Evolutionary conservation across 495 filamentous ascomycete genomes (phyloP).

Genomic region (Penicillium coffeae): DNA sequence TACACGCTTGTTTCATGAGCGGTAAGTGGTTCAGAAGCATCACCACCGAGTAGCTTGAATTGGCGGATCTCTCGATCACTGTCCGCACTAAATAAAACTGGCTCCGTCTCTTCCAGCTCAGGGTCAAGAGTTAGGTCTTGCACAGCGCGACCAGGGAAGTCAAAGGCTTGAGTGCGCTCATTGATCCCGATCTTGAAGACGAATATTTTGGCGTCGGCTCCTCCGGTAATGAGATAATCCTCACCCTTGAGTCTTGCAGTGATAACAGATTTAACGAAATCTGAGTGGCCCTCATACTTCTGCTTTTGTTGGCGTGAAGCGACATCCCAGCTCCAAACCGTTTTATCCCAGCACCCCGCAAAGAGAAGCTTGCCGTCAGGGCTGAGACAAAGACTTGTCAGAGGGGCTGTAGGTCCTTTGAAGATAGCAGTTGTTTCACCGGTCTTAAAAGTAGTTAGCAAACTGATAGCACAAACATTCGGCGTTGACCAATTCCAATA

Average conservation of each 20-base stretch:
- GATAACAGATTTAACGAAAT: conserved; percentile 80
- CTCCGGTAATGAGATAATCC: conserved; percentile 75
- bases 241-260: conserved; percentile 51
- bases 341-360: conserved; percentile 91
- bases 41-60: conserved; percentile 42
- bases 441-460: conserved; percentile 31
- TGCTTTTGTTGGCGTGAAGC: conserved; percentile 45
- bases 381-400: conserved; percentile 73
- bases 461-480: not conserved
- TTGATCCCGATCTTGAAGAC: conserved; percentile 73
- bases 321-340: conserved; percentile 77
- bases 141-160: conserved; percentile 74
- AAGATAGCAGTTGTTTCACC: conserved; percentile 52
- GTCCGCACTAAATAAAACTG: conserved; percentile 69
- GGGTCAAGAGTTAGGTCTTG: conserved; percentile 74
- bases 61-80: conserved; percentile 81
- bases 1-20: conserved; percentile 91
- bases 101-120: conserved; percentile 31
- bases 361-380: conserved; percentile 60
- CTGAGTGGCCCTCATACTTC: conserved; percentile 73
- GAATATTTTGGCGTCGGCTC: conserved; percentile 80
- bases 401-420: conserved; percentile 71
- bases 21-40: conserved; percentile 57
- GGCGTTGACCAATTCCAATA: conserved; percentile 21
- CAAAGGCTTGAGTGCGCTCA: conserved; percentile 64